Conservation (phyloP, 2,329 filamentous ascomycete species). For the Bertia moriformis region DNA sequence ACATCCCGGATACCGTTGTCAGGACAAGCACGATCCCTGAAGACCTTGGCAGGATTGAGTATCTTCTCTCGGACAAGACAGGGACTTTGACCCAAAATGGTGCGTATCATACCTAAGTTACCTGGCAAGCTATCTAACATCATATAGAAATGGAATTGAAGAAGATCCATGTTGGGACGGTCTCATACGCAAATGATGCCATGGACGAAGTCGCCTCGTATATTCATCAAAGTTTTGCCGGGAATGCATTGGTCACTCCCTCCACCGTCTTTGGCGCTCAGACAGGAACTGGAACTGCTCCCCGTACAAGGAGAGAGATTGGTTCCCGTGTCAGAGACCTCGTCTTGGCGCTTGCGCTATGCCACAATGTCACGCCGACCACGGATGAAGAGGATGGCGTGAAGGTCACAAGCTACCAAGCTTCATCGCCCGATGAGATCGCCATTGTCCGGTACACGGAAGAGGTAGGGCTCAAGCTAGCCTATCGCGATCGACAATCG, state of each 20-base stretch:
- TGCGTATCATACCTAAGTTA: not conserved
- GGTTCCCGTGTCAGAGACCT: constrained; percentile 85
- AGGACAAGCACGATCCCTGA: constrained; percentile 95
- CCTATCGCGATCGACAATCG: constrained; percentile 71
- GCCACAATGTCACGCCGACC: constrained; percentile 92
- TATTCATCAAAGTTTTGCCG: constrained; percentile 67
- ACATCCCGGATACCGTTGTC: constrained; percentile 82
- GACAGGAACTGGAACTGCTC: constrained; percentile 45
- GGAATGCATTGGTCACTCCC: constrained; percentile 27
- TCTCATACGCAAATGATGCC: constrained; percentile 93
- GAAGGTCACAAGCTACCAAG: constrained; percentile 74
- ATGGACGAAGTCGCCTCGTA: constrained; percentile 94
- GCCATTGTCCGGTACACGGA: constrained; percentile 95
- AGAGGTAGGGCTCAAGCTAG: constrained; percentile 70
- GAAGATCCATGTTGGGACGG: constrained; percentile 94
- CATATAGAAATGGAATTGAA: constrained; percentile 83
- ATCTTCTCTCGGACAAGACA: constrained; percentile 91
- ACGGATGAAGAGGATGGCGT: constrained; percentile 61
- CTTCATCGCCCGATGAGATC: constrained; percentile 93
- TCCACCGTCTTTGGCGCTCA: constrained; percentile 24
- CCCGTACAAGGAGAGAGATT: constrained; percentile 81
- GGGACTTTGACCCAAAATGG: constrained; percentile 88
- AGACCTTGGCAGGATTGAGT: constrained; percentile 88
- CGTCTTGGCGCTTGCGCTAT: constrained; percentile 78
- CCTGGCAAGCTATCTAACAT: not conserved